Evolutionary conservation across 257 asterid species (phyloP).

Genomic region (Solanum verrucosum): DNA sequence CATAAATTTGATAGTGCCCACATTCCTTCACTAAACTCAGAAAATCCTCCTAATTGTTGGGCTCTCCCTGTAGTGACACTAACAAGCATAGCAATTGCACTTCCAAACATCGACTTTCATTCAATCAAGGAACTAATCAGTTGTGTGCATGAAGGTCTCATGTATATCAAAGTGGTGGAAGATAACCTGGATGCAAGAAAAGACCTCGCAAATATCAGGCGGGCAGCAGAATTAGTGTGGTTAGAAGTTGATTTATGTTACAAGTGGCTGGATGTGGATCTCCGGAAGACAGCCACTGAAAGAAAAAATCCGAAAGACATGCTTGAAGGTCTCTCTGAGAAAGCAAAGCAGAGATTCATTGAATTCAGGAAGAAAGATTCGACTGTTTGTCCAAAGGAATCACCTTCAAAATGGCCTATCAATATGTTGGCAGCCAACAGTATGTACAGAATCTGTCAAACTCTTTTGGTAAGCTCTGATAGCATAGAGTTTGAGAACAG

Average conservation of each 20-base stretch:
- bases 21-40: slow-evolving; percentile 43
- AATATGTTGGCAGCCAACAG: slow-evolving; percentile 59
- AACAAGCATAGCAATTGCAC: slow-evolving; percentile 69
- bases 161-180: slow-evolving; percentile 41
- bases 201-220: slow-evolving; percentile 33
- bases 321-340: slow-evolving; percentile 40
- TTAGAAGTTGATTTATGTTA: slow-evolving; percentile 50
- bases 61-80: slow-evolving; percentile 82
- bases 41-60: slow-evolving; percentile 74
- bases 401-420: slow-evolving; percentile 56
- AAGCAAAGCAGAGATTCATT: slow-evolving; percentile 38
- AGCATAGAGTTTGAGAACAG: slow-evolving; percentile 18
- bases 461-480: slow-evolving; percentile 32
- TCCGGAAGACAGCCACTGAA: slow-evolving; percentile 25
- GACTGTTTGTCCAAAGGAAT: slow-evolving; percentile 21
- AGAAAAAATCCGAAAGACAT: slow-evolving; percentile 26
- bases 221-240: slow-evolving; percentile 67
- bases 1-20: slow-evolving; percentile 38
- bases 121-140: slow-evolving; percentile 28
- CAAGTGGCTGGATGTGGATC: slow-evolving; percentile 64
- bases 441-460: slow-evolving; percentile 67
- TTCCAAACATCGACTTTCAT: slow-evolving; percentile 15
- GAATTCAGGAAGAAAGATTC: slow-evolving; percentile 28
- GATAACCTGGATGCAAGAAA: slow-evolving; percentile 26
- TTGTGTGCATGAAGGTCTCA: slow-evolving; percentile 45